Evolutionary conservation across 1,139 yeast genomes (phyloP), one percentile per base, ranked within the genome.

Genomic region (Entelexis paramagnoliae): DNA sequence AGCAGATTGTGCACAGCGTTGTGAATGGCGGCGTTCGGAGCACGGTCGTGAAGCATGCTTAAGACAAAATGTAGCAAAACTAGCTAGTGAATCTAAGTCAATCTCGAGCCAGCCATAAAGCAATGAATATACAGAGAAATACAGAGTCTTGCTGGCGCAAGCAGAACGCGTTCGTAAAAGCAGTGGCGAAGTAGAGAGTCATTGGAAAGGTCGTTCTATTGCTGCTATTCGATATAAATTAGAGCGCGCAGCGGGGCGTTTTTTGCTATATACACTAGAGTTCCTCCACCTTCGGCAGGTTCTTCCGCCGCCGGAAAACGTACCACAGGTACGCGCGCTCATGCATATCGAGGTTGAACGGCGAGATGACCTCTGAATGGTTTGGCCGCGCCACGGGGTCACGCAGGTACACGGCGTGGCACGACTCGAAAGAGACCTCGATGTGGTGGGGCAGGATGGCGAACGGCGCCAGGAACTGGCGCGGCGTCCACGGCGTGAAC

Each of bases 321-420:
- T 91, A 91, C 77, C 83, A 88, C 94, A 88, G 85, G 74, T 85
- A 89, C 40, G 97, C 96, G 68, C 95, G 80, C 70, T 89, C 94
- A 64, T 91, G 97, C 60, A 82, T 80, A 58, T 81, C 83, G 58
- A 80, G 75, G 45, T 83, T 82, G 70, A 83, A 86, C 51, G 98
- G 98, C 49, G 95, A 76, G 56, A 91, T 86, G 53, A 91, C 95
- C 72, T 91, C 98, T 30, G 96, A 85, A 64, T 85, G 89, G 48
- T 96, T 97, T 13, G 97, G 96, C 68, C 97, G 79, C 13, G 97
- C 95, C 52, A 91, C 89, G 16, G 98, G 98, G 67, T 91, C 95
- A 70, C 96, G 82, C 68, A 91, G 72, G 69, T 91, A 91, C 30
- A 91, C 83, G 11, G 96, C 97, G 68, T 89, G 96, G 66, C 97